Percentiles rank a stretch among this genome's conserved stretches.
Evolutionary conservation across 768 basidiomycete species (phyloP).

Genomic region (Rhodocollybia butyracea): DNA sequence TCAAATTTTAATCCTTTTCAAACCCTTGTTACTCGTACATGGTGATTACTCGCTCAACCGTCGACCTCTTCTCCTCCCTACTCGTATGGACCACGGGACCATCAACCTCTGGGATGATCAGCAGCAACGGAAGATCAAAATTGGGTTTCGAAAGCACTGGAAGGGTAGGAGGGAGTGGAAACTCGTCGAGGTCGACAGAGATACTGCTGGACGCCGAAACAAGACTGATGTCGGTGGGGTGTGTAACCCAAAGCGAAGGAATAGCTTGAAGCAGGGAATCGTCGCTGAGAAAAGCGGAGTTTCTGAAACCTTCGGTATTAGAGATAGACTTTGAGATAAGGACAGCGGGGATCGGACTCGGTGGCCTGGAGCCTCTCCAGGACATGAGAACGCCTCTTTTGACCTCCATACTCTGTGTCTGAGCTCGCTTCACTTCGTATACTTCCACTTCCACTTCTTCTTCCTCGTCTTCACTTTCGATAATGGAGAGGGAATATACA

Average conservation of each 20-base stretch:
- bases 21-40: not conserved
- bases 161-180: conserved; percentile 38
- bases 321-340: conserved; percentile 19
- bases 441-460: conserved; percentile 26
- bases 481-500: conserved; percentile 6
- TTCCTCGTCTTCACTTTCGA: conserved; percentile 21
- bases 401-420: conserved; percentile 48
- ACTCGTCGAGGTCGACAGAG: conserved; percentile 42
- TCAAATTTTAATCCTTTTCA: not conserved
- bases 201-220: conserved; percentile 34
- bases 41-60: conserved; percentile 6
- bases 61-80: not conserved
- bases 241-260: conserved; percentile 24
- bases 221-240: conserved; percentile 32
- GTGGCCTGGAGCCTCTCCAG: conserved; percentile 19
- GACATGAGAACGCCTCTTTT: conserved; percentile 43
- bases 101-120: not conserved
- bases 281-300: not conserved
- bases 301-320: not conserved
- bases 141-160: not conserved
- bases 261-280: conserved; percentile 3
- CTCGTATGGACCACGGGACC: not conserved
- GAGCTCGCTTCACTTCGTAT: conserved; percentile 45
- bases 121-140: not conserved
- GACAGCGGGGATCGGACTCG: conserved; percentile 18